Base-by-base conservation (phyloP, 2,329 filamentous ascomycete genomes). In the Periconia sp. region DNA sequence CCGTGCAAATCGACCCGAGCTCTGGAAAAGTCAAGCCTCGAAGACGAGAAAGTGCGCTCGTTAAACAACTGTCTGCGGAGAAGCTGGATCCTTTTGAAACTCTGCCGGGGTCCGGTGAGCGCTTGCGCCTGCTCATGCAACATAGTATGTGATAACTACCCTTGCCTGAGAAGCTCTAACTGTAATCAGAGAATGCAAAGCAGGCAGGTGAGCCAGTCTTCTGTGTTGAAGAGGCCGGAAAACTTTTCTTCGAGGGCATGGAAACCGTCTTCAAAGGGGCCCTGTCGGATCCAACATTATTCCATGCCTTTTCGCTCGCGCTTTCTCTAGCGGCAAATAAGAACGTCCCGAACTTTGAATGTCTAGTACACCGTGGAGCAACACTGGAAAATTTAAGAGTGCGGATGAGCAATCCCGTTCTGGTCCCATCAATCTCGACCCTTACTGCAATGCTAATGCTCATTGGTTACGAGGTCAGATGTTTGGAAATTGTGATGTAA, bases 361-460 rank as follows among this genome's bases (percentile, higher is more conserved):
- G 45, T 13, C 32, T 56, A 23, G 36, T 28, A 21, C 39, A 54
- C 26, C 50, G 48, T 11, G 49, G 56, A 12, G 41, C 51, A 18
- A 43, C 50, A 9, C 37, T 56, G 11, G 40, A 39, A 5, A 44
- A 38, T 22, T 32, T 56, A 3, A 38, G 44, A 7, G 34, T 25
- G 4, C 31, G 46, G 24, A 50, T 52, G 40, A 30, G 23, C 8
- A 21, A 46, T 30, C 22, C 40, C 8, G 13, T 28, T 6, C 36
- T 30, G 17, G 37, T 48, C 9, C 50, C 50, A 8, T 31, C 40
- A 18, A 40, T 53, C 3, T 52, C 53, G 11, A 56, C 48, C 4
- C 30, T 56, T 6, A 49, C 47, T 11, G 53, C 52, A 5, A 59
- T 56, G 45, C 28, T 56, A 21, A n/a, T 56, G 25, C 24, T 56